Evolutionary conservation across 345 rosid genomes (phyloP).

Genomic region (Combretum micranthum): DNA sequence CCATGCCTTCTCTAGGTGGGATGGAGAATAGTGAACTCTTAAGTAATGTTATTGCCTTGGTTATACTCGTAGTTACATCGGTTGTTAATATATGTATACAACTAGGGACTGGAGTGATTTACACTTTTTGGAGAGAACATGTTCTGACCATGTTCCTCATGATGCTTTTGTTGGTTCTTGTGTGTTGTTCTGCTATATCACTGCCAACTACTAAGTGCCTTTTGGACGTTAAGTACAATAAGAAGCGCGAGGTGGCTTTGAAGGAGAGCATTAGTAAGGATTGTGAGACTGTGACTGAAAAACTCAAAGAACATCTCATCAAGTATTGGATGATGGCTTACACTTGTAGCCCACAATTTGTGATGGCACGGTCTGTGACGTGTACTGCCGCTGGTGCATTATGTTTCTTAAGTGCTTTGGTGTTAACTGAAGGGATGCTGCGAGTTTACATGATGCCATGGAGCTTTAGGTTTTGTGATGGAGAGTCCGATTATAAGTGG

Average conservation of each 20-base stretch:
- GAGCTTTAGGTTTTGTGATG: constrained; percentile 50
- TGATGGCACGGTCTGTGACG: constrained; percentile 70
- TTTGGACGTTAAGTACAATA: constrained; percentile 54
- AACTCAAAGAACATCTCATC: constrained; percentile 46
- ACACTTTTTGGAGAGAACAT: constrained; percentile 52
- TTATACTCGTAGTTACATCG: constrained; percentile 60
- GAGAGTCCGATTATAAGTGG: constrained; percentile 84
- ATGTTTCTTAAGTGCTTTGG: constrained; percentile 50
- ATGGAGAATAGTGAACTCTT: constrained; percentile 54
- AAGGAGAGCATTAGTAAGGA: constrained; percentile 38
- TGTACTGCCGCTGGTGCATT: constrained; percentile 77
- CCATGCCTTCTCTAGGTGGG: constrained; percentile 80
- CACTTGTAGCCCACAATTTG: constrained; percentile 80
- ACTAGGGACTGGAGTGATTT: constrained; percentile 72
- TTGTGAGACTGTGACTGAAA: constrained; percentile 21
- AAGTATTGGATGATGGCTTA: constrained; percentile 93
- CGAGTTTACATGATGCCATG: constrained; percentile 49
- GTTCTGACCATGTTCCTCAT: constrained; percentile 44
- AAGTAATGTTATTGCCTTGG: constrained; percentile 57
- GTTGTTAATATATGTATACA: constrained; percentile 74
- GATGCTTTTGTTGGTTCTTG: constrained; percentile 43
- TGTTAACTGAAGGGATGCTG: constrained; percentile 60
- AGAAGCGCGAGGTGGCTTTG: constrained; percentile 43
- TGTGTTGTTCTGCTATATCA: constrained; percentile 52
- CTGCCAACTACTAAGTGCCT: constrained; percentile 45